A percentile compares a stretch with the other conserved stretches of the same genome.
Conservation (phyloP, 1,284 basidiomycete species). For the Cryptococcus jaspeensis region DNA sequence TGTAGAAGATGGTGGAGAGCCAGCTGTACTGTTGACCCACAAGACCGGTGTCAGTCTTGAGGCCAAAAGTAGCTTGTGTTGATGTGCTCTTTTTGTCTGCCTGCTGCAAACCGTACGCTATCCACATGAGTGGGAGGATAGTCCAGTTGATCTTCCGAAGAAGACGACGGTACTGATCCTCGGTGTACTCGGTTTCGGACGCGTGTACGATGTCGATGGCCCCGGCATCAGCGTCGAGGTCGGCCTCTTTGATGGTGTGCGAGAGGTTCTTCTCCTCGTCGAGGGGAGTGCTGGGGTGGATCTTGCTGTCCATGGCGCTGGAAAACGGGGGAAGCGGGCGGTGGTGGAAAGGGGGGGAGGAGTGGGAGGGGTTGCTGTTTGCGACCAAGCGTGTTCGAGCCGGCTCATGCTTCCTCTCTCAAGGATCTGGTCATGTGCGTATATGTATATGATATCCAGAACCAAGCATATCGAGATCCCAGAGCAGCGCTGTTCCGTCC, state of each 20-base stretch:
- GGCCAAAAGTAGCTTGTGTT: constrained; percentile 21
- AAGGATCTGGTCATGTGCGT: no score
- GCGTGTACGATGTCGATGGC: constrained; percentile 8
- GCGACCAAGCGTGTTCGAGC: no score
- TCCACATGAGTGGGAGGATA: constrained; percentile 7
- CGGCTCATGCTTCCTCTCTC: no score
- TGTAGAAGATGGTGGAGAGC: constrained; percentile 32
- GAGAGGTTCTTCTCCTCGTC: constrained; percentile 1
- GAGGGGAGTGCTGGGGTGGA: neutral
- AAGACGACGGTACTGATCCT: constrained; percentile 2
- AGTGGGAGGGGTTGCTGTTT: neutral
- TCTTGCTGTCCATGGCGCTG: no score
- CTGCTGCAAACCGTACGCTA: constrained; percentile 8
- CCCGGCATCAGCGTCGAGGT: neutral
- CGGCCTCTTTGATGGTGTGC: neutral
- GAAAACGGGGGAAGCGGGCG: no score
- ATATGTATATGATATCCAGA: no score
- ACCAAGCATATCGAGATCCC: no score
- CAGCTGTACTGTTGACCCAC: constrained; percentile 29
- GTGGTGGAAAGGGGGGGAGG: neutral
- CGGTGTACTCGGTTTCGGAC: constrained; percentile 7
- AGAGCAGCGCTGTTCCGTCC: no score
- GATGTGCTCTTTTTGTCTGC: constrained; percentile 1
- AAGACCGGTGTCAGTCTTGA: constrained; percentile 28
- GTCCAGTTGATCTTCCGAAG: constrained; percentile 12